Base-by-base conservation (phyloP, 2,329 filamentous ascomycete species). In the Phoma herbarum region DNA sequence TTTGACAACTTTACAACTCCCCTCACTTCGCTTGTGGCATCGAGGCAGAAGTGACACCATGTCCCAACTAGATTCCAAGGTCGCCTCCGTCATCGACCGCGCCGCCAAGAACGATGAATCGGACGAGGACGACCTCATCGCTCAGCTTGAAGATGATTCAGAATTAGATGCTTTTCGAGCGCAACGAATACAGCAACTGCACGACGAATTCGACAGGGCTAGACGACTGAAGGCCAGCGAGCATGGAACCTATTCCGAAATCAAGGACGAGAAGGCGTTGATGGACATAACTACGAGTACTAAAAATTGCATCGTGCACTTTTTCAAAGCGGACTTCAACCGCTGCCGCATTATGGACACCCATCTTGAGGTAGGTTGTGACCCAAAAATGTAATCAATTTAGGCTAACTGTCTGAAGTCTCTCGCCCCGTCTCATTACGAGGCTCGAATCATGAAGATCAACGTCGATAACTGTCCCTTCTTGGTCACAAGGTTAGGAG, bases 311-410 rank as follows among this genome's bases (percentile, higher is more conserved):
- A 79, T 88, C 1, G 83, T 88, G 23, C 86, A 89, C 70, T 89
- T 89, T 73, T 86, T 84, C 72, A 87, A 88, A 68, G 81, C 85
- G 2, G 86, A 88, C 68, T 89, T 89, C 73, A 80, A 82, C 20
- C 82, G 86, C 53, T 89, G 86, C 74, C 76, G 78, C 11, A 82
- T 86, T 53, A 89, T 89, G 86, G 86, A 88, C 69, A 78, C 78
- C 47, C 85, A 86, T 71, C 78, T 88, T 11, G 78, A 82, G 47
- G 75, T 81, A 54, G 62, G 70, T 65, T 22, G 23, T 47, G 16
- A 47, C 22, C 23, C 16, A 5, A 25, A 37, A 45, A 33, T 48
- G 50, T 28, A n/a, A 25, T 22, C n/a, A 11, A 46, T 26, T 3
- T 31, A 22, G 1, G 39, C 57, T 64, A 42, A 62, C 31, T 20